Percentiles rank a stretch among this genome's conserved stretches.
phyloP scores from a whole-genome alignment of 2,329 filamentous ascomycete genomes.

The Apiospora sp. region DNA sequence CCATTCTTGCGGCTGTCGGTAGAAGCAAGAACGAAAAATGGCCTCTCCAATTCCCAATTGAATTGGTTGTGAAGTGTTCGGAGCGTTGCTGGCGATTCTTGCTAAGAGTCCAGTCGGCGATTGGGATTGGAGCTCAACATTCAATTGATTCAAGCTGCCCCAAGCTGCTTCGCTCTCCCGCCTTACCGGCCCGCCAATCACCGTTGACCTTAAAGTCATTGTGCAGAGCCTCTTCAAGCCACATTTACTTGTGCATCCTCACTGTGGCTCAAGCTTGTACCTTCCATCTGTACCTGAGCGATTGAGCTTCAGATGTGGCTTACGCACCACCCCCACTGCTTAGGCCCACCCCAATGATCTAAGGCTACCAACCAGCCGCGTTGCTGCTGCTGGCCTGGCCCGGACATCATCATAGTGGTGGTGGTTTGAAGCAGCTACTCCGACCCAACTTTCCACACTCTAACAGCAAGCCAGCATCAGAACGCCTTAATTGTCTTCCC shows the following conservation, averaged over 20 bases:
- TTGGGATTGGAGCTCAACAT: conserved; percentile 26
- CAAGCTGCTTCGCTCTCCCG: conserved; percentile 14
- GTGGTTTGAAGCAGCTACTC: conserved; percentile 12
- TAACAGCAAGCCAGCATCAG: conserved; percentile 23
- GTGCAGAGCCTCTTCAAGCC: conserved; percentile 10
- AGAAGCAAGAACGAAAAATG: conserved; percentile 42
- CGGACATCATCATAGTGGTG: conserved; percentile 21
- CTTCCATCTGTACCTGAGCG: background rate
- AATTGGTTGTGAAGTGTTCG: conserved; percentile 29
- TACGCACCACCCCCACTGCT: conserved; percentile 18
- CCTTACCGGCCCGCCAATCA: conserved; percentile 29
- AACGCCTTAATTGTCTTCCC: conserved; percentile 24
- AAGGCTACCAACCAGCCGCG: conserved; percentile 52
- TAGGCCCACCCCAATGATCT: conserved; percentile 3
- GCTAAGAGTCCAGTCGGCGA: conserved; percentile 9
- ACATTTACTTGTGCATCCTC: background rate
- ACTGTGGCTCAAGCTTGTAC: conserved; percentile 14
- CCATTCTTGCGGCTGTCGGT: conserved; percentile 52
- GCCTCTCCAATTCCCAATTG: conserved; percentile 41
- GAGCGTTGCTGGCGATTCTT: conserved; percentile 26
- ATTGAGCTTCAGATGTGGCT: conserved; percentile 20
- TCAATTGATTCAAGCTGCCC: conserved; percentile 21
- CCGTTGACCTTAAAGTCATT: conserved; percentile 24
- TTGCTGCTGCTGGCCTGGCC: conserved; percentile 30
- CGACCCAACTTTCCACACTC: conserved; percentile 9